Conservation (phyloP, 2,329 filamentous ascomycete species). For the Metarhizium robertsii region DNA sequence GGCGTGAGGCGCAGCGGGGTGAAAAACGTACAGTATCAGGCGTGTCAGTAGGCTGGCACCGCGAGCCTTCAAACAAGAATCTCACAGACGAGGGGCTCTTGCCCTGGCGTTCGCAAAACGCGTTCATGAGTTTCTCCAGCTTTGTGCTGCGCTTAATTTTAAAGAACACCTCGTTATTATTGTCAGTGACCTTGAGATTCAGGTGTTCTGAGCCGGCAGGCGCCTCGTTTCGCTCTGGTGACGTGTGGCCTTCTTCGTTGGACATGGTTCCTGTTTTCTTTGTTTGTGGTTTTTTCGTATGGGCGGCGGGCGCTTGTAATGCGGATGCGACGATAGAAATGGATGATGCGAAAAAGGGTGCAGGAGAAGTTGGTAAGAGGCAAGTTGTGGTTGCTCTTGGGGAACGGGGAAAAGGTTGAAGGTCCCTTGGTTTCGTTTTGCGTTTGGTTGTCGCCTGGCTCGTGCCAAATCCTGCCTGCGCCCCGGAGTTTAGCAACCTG, state of each 20-base stretch:
- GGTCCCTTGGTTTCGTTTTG: too few relatives aligned
- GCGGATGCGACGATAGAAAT: not conserved
- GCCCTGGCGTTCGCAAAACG: slow-evolving; percentile 93
- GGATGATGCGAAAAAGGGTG: not conserved
- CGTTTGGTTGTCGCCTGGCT: not conserved
- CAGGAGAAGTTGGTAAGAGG: not conserved
- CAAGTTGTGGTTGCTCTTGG: not conserved
- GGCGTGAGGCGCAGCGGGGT: slow-evolving; percentile 15
- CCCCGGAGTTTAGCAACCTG: not conserved
- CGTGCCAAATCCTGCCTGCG: not conserved
- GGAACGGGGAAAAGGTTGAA: too few relatives aligned
- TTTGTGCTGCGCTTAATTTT: slow-evolving; percentile 98
- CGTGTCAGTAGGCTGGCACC: slow-evolving; percentile 81
- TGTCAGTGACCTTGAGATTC: slow-evolving; percentile 98
- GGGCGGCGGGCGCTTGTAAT: not conserved
- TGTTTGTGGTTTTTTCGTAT: not conserved
- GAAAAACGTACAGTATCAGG: slow-evolving; percentile 69
- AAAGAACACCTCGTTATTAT: slow-evolving; percentile 99
- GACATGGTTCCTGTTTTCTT: slow-evolving; percentile 29
- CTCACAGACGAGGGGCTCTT: slow-evolving; percentile 78
- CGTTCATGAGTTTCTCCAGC: slow-evolving; percentile 96
- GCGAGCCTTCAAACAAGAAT: slow-evolving; percentile 92
- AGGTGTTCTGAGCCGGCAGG: slow-evolving; percentile 64
- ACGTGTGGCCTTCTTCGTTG: slow-evolving; percentile 35
- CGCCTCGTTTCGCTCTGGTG: slow-evolving; percentile 33